Base-by-base conservation (phyloP, 495 filamentous ascomycete species). In the Umbilicaria muhlenbergii region DNA sequence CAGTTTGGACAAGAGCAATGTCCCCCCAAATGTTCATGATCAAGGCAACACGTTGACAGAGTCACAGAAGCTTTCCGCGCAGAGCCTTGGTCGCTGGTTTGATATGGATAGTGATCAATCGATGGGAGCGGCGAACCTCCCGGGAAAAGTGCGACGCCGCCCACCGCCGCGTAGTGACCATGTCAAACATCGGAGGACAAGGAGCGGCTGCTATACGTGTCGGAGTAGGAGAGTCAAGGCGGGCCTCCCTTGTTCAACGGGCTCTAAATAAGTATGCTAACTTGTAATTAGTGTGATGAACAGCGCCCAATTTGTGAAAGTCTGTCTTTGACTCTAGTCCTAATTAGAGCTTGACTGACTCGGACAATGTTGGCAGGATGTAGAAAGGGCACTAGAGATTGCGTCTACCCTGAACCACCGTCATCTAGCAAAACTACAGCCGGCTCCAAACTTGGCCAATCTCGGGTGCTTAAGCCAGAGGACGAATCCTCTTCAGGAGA, bases 191-290 rank as follows among this genome's bases (percentile, higher is more conserved):
- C 81, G 88, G 39, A 78, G 91, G 47, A 95, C 91, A 37, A 71
- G 91, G 49, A 94, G 84, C 45, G 91, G 91, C 32, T 98, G 91
- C 63, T 94, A 82, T 61, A 98, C 91, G 12, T 98, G 91, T 58
- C 75, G 91, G 53, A 75, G 77, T 45, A 74, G 91, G 37, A 71
- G 91, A 50, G 86, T 98, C 44, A 98, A 98, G 76, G 83, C 85
- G 69, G 47, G 41, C 35, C 43, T 24, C 34, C 31, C 36, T 34
- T 12, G 17, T 33, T 45, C 24, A 17, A n/a, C 33, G 16, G 34
- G 3, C 48, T 41, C 49, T 50, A 39, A 53, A 32, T 41, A 46
- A 39, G 34, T 28, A 6, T 6, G 24, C 24, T 28, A 28, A 28
- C 8, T 28, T 6, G 8, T 36, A 12, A 41, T 18, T 58, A 86